Percentiles rank a stretch among this genome's conserved stretches.
These are phyloP conservation scores for Coemansia sp. DNA, from an alignment of 192 early-diverging fungal genomes.

Conservation along the genomic window DNA sequence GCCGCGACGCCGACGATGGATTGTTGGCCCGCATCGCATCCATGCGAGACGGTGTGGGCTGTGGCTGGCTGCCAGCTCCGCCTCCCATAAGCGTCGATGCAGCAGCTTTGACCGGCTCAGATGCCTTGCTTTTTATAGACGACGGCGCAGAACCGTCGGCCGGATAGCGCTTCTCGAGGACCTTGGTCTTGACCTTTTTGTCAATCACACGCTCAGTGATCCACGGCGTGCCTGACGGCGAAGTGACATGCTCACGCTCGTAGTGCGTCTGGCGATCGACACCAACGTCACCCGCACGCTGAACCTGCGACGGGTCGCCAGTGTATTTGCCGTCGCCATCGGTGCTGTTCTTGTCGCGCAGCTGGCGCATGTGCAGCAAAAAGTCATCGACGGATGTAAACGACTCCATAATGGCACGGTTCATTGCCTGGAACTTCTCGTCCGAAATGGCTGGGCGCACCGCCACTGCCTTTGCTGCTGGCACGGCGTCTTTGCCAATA, in stretches of 20 bases:
- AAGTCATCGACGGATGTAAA: conserved; percentile 56
- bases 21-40: conserved; percentile 17
- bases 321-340: background rate
- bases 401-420: conserved; percentile 55
- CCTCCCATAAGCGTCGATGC: conserved; percentile 42
- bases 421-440: conserved; percentile 44
- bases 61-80: conserved; percentile 11
- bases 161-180: conserved; percentile 54
- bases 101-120: background rate
- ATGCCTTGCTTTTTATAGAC: conserved; percentile 4
- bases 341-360: conserved; percentile 21
- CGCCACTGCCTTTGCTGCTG: conserved; percentile 21
- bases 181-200: conserved; percentile 54
- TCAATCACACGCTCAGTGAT: conserved; percentile 54
- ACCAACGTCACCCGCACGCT: conserved; percentile 42
- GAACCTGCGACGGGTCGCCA: conserved; percentile 39
- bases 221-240: conserved; percentile 51
- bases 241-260: conserved; percentile 51
- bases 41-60: conserved; percentile 12
- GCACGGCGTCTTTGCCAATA: background rate
- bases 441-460: conserved; percentile 40
- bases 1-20: conserved; percentile 43
- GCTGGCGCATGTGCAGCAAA: conserved; percentile 52
- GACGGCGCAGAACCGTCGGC: conserved; percentile 23
- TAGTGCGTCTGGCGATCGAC: conserved; percentile 54